Percentiles rank a stretch among this genome's conserved stretches.
These are phyloP conservation scores for Tranzscheliella williamsii DNA, from an alignment of 1,284 basidiomycete species.

Conservation along the genomic window DNA sequence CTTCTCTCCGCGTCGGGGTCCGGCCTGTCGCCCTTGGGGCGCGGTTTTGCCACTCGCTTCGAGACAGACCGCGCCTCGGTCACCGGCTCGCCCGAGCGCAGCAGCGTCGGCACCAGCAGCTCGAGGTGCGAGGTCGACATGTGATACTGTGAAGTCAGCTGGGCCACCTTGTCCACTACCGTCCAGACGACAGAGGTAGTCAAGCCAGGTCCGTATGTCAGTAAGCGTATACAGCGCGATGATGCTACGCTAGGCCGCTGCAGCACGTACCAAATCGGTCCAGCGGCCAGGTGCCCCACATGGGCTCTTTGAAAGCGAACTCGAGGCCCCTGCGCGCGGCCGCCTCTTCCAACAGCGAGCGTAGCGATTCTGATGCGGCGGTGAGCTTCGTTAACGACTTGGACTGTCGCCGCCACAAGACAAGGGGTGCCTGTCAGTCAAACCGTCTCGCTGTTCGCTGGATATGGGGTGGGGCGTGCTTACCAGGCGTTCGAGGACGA, in stretches of 20 bases:
- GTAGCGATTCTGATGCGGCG: conserved; percentile 21
- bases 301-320: conserved; percentile 33
- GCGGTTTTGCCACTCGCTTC: neutral
- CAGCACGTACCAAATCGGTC: conserved; percentile 50
- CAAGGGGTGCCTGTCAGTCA: too few species aligned
- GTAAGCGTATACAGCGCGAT: too few species aligned
- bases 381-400: conserved; percentile 35
- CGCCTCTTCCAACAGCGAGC: conserved; percentile 32
- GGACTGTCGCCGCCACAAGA: too few species aligned
- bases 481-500: conserved; percentile 32
- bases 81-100: conserved; percentile 21
- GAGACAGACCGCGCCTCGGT: neutral
- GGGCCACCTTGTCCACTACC: conserved; percentile 11
- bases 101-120: conserved; percentile 20
- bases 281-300: conserved; percentile 55
- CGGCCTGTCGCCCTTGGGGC: neutral
- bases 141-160: conserved; percentile 25
- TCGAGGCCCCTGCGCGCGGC: conserved; percentile 30
- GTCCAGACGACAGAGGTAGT: too few species aligned
- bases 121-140: conserved; percentile 29
- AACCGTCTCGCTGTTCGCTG: too few species aligned
- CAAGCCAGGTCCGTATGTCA: too few species aligned
- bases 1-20: conserved; percentile 7
- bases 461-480: neutral
- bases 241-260: too few species aligned